Evolutionary conservation across 1,139 yeast genomes (phyloP).

Genomic region (Kluyveromyces sp.): DNA sequence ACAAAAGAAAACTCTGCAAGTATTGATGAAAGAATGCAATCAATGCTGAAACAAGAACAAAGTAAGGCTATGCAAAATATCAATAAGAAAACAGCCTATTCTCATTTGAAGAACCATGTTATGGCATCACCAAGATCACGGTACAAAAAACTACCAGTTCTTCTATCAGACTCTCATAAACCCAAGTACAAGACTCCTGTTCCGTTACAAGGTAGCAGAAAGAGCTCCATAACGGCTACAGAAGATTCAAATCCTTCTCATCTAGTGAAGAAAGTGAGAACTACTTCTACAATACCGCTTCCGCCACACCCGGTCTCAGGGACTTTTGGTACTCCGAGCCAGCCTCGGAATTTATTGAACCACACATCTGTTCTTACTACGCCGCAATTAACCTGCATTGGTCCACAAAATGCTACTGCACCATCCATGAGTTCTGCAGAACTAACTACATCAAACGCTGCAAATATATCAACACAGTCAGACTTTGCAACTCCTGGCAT

Average conservation of each 20-base stretch:
- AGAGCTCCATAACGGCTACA: constrained; percentile 8
- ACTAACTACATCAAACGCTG: not conserved
- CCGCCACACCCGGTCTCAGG: not conserved
- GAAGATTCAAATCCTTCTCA: constrained; percentile 25
- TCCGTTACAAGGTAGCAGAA: constrained; percentile 9
- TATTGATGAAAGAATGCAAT: constrained; percentile 24
- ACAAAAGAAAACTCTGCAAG: constrained; percentile 10
- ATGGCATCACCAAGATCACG: constrained; percentile 25
- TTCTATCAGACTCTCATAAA: constrained; percentile 21
- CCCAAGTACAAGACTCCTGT: constrained; percentile 25
- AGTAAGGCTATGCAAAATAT: constrained; percentile 12
- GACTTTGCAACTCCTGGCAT: not conserved
- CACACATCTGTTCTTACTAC: constrained; percentile 2
- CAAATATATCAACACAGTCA: not conserved
- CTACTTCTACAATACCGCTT: not conserved
- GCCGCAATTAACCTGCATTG: constrained; percentile 1
- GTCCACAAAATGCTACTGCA: not conserved
- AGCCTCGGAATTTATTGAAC: constrained; percentile 1
- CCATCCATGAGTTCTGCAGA: no score
- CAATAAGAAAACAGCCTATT: constrained; percentile 22
- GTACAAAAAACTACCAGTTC: constrained; percentile 26
- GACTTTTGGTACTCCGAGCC: constrained; percentile 8
- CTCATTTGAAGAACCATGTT: constrained; percentile 25
- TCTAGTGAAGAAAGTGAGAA: constrained; percentile 16
- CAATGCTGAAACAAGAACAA: constrained; percentile 21